Percentiles rank a stretch among this genome's conserved stretches.
These are phyloP conservation scores for Xylariaceae sp. DNA, from an alignment of 2,329 filamentous ascomycete species.

Conservation along the genomic window DNA sequence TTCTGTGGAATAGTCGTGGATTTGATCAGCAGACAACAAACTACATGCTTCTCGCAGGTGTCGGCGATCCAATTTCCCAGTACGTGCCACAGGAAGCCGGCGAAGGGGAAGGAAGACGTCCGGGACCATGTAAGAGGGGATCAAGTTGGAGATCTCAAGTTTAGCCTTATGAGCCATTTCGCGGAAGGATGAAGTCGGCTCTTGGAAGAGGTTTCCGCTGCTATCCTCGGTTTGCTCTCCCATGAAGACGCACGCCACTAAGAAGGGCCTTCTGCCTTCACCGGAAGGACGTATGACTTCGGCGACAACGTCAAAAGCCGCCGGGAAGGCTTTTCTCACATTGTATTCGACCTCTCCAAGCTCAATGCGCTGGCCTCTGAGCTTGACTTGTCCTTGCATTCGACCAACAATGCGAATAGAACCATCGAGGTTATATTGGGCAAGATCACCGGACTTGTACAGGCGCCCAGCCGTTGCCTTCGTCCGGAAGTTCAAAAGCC, in stretches of 20 bases:
- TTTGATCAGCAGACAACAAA: slow-evolving; percentile 5
- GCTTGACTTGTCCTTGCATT: slow-evolving; percentile 16
- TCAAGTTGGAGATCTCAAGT: background rate
- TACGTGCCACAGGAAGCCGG: slow-evolving; percentile 28
- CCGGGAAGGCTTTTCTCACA: background rate
- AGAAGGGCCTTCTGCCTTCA: background rate
- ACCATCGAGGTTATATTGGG: slow-evolving; percentile 27
- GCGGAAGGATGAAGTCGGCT: slow-evolving; percentile 8
- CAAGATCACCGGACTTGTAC: slow-evolving; percentile 33
- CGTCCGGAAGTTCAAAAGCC: slow-evolving; percentile 27
- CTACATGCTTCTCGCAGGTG: slow-evolving; percentile 31
- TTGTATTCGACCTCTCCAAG: slow-evolving; percentile 20
- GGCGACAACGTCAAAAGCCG: slow-evolving; percentile 1
- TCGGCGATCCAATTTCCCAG: slow-evolving; percentile 33
- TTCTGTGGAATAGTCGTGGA: background rate
- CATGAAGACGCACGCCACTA: background rate
- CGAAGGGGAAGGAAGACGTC: slow-evolving; percentile 30
- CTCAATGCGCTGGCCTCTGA: slow-evolving; percentile 21
- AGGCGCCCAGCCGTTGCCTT: slow-evolving; percentile 30
- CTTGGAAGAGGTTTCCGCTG: background rate
- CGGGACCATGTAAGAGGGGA: slow-evolving; percentile 38
- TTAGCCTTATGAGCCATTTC: background rate
- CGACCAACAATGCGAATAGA: slow-evolving; percentile 22
- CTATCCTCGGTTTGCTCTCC: background rate
- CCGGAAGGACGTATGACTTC: slow-evolving; percentile 4